phyloP scores from a whole-genome alignment of 192 early-diverging fungal species.

The Rhizophlyctis rosea region DNA sequence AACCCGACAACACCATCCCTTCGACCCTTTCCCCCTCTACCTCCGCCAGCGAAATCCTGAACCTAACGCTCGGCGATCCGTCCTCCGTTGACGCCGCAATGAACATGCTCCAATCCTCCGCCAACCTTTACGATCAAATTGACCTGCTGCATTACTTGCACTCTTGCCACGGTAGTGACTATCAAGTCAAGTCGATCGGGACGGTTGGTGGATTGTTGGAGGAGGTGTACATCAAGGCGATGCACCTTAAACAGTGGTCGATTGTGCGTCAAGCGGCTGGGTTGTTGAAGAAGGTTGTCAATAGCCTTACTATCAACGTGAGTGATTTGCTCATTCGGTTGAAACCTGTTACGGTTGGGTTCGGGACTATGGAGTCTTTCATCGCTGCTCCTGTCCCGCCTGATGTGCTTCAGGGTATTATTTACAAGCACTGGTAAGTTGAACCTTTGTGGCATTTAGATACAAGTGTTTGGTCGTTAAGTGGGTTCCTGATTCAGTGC shows the following conservation, averaged over 20 bases:
- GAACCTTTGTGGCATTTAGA: slow-evolving; percentile 8
- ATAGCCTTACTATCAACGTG: slow-evolving; percentile 73
- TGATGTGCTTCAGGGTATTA: slow-evolving; percentile 59
- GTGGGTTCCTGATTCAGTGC: slow-evolving; percentile 30
- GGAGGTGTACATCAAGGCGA: slow-evolving; percentile 79
- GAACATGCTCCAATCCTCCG: slow-evolving; percentile 52
- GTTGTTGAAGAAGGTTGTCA: slow-evolving; percentile 69
- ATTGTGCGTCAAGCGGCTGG: slow-evolving; percentile 82
- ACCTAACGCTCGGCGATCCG: slow-evolving; percentile 67
- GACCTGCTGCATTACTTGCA: slow-evolving; percentile 75
- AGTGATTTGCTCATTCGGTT: slow-evolving; percentile 75
- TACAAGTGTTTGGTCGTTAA: not conserved
- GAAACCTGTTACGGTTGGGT: slow-evolving; percentile 75
- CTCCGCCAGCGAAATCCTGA: slow-evolving; percentile 32
- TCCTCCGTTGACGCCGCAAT: slow-evolving; percentile 57
- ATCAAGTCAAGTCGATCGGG: slow-evolving; percentile 42
- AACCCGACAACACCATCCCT: too few species aligned
- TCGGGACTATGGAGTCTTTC: slow-evolving; percentile 60
- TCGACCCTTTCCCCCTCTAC: too few species aligned
- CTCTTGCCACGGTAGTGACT: slow-evolving; percentile 64
- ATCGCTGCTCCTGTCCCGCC: slow-evolving; percentile 72
- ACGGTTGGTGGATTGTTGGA: slow-evolving; percentile 65
- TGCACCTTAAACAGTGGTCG: slow-evolving; percentile 69
- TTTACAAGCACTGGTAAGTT: slow-evolving; percentile 62
- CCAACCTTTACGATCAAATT: slow-evolving; percentile 79